A percentile compares a stretch with the other conserved stretches of the same genome.
These are phyloP conservation scores for Aquanectria penicillioides DNA, from an alignment of 2,329 filamentous ascomycete species.

Conservation along the genomic window DNA sequence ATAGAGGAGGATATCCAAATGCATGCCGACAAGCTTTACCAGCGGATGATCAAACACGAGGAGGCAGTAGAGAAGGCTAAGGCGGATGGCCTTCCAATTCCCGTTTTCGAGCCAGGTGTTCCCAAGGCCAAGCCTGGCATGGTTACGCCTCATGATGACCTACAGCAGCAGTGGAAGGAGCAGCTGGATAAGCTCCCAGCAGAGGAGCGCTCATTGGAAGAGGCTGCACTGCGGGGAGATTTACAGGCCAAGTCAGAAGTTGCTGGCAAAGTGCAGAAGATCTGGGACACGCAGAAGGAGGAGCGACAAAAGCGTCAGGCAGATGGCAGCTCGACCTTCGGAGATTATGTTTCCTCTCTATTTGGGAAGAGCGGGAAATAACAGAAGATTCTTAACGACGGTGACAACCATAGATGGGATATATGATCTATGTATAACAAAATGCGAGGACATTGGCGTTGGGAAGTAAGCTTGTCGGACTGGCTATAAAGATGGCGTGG, in stretches of 20 bases:
- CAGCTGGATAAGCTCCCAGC: slow-evolving; percentile 67
- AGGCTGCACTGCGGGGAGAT: slow-evolving; percentile 72
- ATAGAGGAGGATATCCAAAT: slow-evolving; percentile 92
- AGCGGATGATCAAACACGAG: slow-evolving; percentile 87
- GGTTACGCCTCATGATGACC: slow-evolving; percentile 52
- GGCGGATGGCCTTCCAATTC: slow-evolving; percentile 66
- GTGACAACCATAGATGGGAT: not conserved
- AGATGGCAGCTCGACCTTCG: slow-evolving; percentile 45
- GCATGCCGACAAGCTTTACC: slow-evolving; percentile 92
- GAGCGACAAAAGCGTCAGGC: slow-evolving; percentile 59
- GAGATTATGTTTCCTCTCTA: slow-evolving; percentile 43
- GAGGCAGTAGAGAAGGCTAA: slow-evolving; percentile 75
- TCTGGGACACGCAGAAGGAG: slow-evolving; percentile 58
- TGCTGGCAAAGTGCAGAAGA: slow-evolving; percentile 63
- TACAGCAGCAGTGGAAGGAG: slow-evolving; percentile 63
- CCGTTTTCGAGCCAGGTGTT: slow-evolving; percentile 68
- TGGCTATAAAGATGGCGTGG: not conserved
- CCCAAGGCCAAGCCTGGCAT: slow-evolving; percentile 43
- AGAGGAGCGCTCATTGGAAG: slow-evolving; percentile 69
- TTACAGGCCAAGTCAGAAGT: slow-evolving; percentile 69
- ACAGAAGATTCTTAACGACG: not conserved
- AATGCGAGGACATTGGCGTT: not conserved
- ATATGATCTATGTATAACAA: slow-evolving; percentile 32
- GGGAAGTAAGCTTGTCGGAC: not conserved
- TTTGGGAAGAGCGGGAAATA: slow-evolving; percentile 44